Conservation (phyloP, 768 basidiomycete species). For the Rhodotorula diobovata region DNA sequence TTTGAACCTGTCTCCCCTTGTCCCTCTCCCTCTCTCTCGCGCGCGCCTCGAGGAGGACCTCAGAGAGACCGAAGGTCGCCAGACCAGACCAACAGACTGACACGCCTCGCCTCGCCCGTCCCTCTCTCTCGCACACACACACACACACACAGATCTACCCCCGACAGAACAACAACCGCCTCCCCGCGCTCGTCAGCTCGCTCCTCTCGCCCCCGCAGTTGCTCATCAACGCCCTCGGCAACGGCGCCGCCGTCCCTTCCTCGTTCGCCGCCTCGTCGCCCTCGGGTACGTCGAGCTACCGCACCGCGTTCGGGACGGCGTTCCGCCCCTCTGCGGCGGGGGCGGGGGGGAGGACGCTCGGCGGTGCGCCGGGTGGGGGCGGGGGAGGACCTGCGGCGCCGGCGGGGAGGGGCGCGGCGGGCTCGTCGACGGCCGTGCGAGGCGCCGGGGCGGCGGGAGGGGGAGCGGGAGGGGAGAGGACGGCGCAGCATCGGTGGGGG, state of each 20-base stretch:
- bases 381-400: neutral
- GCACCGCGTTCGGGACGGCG: conserved; percentile 17
- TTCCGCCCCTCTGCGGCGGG: conserved; percentile 2
- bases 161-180: conserved; percentile 2
- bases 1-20: neutral
- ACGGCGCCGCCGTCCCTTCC: conserved; percentile 15
- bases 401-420: neutral
- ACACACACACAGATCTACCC: conserved; percentile 16
- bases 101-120: neutral
- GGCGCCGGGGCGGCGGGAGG: neutral
- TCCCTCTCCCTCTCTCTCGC: too few species aligned
- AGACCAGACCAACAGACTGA: too few species aligned
- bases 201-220: conserved; percentile 21
- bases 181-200: neutral
- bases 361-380: too few species aligned
- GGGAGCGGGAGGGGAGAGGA: conserved; percentile 1
- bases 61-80: too few species aligned
- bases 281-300: conserved; percentile 1
- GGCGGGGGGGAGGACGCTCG: neutral
- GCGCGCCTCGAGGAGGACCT: too few species aligned
- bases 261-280: conserved; percentile 1
- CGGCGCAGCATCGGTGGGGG: conserved; percentile 35
- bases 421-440: neutral
- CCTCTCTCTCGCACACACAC: neutral
- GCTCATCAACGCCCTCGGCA: conserved; percentile 25